These are phyloP conservation scores for Gloeopeniophorella convolvens DNA, from an alignment of 768 basidiomycete species.

Conservation along the genomic window DNA sequence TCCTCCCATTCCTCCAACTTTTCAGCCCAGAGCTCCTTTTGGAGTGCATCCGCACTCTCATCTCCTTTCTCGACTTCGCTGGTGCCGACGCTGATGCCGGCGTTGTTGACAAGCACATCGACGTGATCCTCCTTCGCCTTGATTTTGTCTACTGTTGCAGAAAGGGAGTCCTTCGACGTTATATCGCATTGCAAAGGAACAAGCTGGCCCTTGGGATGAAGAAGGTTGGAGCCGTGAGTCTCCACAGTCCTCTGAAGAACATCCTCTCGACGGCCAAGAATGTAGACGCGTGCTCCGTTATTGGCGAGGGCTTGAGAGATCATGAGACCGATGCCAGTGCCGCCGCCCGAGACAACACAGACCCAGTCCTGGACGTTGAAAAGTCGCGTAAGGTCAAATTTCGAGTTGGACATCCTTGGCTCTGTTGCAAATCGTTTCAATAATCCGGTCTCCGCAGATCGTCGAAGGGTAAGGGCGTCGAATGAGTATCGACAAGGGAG, in stretches of 20 bases:
- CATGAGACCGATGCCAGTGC: conserved; percentile 39
- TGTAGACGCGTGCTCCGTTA: conserved; percentile 39
- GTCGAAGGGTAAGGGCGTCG: too few relatives aligned
- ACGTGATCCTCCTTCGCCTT: conserved; percentile 26
- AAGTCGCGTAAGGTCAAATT: conserved; percentile 22
- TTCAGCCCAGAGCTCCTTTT: conserved; percentile 28
- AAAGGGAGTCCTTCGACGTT: conserved; percentile 27
- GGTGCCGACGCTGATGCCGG: conserved; percentile 25
- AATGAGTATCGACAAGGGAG: too few relatives aligned
- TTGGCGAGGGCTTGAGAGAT: conserved; percentile 36
- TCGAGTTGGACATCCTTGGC: conserved; percentile 12
- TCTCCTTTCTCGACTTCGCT: conserved; percentile 26
- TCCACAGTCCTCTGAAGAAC: conserved; percentile 27
- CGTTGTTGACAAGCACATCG: conserved; percentile 32
- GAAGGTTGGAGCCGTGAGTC: conserved; percentile 25
- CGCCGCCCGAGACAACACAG: conserved; percentile 27
- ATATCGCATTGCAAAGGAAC: conserved; percentile 27
- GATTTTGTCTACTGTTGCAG: conserved; percentile 23
- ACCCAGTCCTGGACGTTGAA: conserved; percentile 29
- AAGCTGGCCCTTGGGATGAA: conserved; percentile 27
- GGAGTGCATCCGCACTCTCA: conserved; percentile 25
- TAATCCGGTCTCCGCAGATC: too few relatives aligned
- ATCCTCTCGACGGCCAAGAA: conserved; percentile 31
- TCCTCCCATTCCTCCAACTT: conserved; percentile 27
- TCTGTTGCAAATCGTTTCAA: neutral